These are phyloP conservation scores for Tarenaya hassleriana DNA, from an alignment of 345 rosid genomes.

Conservation along the genomic window DNA sequence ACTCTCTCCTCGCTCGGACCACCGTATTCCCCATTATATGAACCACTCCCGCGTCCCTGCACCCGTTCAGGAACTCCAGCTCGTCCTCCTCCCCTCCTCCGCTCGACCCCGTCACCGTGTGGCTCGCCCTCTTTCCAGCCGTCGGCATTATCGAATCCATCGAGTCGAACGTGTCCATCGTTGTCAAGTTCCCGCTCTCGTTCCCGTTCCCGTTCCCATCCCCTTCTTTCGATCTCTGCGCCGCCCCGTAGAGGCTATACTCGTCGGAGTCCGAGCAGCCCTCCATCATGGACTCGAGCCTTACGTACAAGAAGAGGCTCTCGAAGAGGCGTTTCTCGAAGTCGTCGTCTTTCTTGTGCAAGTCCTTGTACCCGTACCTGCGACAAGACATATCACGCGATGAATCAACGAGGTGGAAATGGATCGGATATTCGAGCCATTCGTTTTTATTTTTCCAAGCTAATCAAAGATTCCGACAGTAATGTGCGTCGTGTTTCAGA, in stretches of 20 bases:
- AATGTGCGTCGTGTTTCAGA: too few relatives aligned
- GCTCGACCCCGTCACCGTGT: constrained; percentile 3
- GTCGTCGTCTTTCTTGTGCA: constrained; percentile 71
- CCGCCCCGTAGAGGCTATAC: constrained; percentile 42
- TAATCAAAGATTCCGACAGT: too few relatives aligned
- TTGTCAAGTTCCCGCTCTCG: constrained; percentile 7
- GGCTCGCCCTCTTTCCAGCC: not conserved
- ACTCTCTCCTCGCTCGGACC: constrained; percentile 49
- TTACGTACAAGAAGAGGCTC: constrained; percentile 45
- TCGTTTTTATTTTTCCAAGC: too few relatives aligned
- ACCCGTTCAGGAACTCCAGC: constrained; percentile 46
- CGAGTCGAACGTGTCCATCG: constrained; percentile 23
- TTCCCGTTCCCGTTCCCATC: too few relatives aligned
- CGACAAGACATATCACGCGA: too few relatives aligned
- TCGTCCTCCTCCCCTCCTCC: constrained; percentile 52
- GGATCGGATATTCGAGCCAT: too few relatives aligned
- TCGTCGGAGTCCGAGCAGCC: constrained; percentile 75
- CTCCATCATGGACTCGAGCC: constrained; percentile 76
- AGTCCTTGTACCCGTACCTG: constrained; percentile 58
- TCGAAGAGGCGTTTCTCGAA: constrained; percentile 66
- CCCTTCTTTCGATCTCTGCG: too few relatives aligned
- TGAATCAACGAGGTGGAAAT: too few relatives aligned
- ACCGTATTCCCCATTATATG: constrained; percentile 69
- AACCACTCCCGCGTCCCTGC: constrained; percentile 67
- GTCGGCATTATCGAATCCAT: too few relatives aligned